phyloP scores from a whole-genome alignment of 129 eudicot genomes.

The Centrapalus pauciflorus region DNA sequence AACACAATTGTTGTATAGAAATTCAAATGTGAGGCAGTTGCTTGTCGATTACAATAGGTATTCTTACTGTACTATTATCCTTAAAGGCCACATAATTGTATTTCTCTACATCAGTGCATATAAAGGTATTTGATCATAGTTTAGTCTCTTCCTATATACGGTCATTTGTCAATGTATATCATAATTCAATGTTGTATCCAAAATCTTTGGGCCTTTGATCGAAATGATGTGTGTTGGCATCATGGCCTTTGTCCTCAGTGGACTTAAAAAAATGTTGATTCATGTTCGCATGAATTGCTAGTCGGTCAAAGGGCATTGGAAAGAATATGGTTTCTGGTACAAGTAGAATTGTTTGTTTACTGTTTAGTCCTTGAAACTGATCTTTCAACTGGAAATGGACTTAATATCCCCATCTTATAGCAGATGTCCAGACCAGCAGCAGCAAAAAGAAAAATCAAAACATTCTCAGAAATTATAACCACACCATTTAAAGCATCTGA shows the following conservation, averaged over 20 bases:
- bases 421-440: slow-evolving; percentile 78
- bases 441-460: slow-evolving; percentile 67
- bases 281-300: neutral
- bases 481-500: slow-evolving; percentile 62
- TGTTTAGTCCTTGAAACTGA: slow-evolving; percentile 32
- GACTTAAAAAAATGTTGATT: no score
- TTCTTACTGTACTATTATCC: neutral
- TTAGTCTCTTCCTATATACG: neutral
- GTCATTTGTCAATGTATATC: neutral
- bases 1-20: slow-evolving; percentile 16
- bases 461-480: slow-evolving; percentile 62
- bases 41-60: neutral
- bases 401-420: slow-evolving; percentile 56
- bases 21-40: neutral
- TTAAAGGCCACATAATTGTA: neutral
- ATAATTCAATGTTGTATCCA: neutral
- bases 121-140: slow-evolving; percentile 1
- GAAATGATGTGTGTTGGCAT: no score
- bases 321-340: slow-evolving; percentile 8
- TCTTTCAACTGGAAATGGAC: slow-evolving; percentile 70
- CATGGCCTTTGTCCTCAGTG: no score
- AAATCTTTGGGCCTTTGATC: neutral
- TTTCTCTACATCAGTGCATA: neutral
- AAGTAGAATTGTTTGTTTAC: slow-evolving; percentile 8
- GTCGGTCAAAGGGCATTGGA: no score